Evolutionary conservation across 768 basidiomycete genomes (phyloP).

Genomic region (Suillus cothurnatus): DNA sequence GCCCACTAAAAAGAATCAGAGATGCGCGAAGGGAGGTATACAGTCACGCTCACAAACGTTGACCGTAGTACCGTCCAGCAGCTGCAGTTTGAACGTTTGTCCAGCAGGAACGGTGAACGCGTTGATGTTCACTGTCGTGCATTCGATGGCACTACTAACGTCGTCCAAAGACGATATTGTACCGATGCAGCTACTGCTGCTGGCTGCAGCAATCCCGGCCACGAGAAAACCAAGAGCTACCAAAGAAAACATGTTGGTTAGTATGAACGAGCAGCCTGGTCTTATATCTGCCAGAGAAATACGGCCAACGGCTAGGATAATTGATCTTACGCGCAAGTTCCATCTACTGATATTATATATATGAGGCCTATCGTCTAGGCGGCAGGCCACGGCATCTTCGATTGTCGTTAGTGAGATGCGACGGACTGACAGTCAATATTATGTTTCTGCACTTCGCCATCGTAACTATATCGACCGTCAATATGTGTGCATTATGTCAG

Average conservation of each 20-base stretch:
- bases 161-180: conserved; percentile 56
- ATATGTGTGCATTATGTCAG: not conserved
- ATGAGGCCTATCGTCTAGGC: not conserved
- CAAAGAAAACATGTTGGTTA: conserved; percentile 12
- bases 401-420: not conserved
- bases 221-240: conserved; percentile 20
- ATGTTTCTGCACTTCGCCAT: not conserved
- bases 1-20: conserved; percentile 43
- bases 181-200: conserved; percentile 41
- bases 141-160: conserved; percentile 51
- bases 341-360: not conserved
- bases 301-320: not conserved
- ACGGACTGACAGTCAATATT: not conserved
- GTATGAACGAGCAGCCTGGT: not conserved
- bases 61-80: conserved; percentile 54
- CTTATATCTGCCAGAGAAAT: not conserved
- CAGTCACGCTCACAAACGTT: conserved; percentile 50
- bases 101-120: conserved; percentile 60
- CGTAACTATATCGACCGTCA: not conserved
- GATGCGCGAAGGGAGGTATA: not conserved
- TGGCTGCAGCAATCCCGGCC: conserved; percentile 18
- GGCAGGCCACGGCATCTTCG: not conserved
- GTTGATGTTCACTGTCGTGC: conserved; percentile 59
- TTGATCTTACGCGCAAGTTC: not conserved
- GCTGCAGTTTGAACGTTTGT: conserved; percentile 46